Base-by-base conservation (phyloP, 352 stramenopile genomes). In the Hyaloperonospora brassicae region DNA sequence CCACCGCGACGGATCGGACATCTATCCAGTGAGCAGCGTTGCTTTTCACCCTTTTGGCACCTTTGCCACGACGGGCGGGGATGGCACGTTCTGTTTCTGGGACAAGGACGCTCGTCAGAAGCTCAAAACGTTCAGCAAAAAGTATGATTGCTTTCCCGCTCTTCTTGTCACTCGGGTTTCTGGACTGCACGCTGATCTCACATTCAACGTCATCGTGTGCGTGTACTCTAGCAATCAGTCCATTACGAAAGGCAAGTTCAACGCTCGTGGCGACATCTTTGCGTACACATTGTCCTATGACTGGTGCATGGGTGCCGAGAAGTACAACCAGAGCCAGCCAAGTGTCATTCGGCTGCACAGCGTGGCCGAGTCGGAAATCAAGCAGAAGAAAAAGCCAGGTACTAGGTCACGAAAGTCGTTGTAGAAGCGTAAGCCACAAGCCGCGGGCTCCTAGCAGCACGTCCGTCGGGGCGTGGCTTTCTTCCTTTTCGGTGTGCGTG, bases 1-100 rank as follows among this genome's bases (percentile, higher is more conserved):
- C 61, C 90, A 97, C 65, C 80, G 90, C 31, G 85, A 96, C 40
- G 77, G 73, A 53, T 68, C 70, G 23, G 69, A 93, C 47, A 94
- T 97, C 64, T 95, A 92, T 55, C 76, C 84, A 1, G 86, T 97
- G 17, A 96, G 89, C 67, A 87, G 61, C 40, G 89, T 97, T 51
- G 67, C 76, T 47, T 97, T 97, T 66, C 89, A 97, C 65, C 74
- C 77, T 30, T 87, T 89, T 59, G 95, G 95, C 34, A 98, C 93
- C n/a, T 98, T 98, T 70, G 86, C 94, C 2, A 98, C 96, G 12
- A 89, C 95, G 5, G 96, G 96, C 12, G 79, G 82, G 24, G 95
- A 99, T 64, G 95, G 95, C 45, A 92, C 96, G 38, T 97, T 96
- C 57, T 97, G 94, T 66, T 98, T 98, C 73, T 98, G 96, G 96